Evolutionary conservation across 2,329 filamentous ascomycete species (phyloP), one percentile per base, ranked within the genome.

Genomic region (Pseudogymnoascus sp.): DNA sequence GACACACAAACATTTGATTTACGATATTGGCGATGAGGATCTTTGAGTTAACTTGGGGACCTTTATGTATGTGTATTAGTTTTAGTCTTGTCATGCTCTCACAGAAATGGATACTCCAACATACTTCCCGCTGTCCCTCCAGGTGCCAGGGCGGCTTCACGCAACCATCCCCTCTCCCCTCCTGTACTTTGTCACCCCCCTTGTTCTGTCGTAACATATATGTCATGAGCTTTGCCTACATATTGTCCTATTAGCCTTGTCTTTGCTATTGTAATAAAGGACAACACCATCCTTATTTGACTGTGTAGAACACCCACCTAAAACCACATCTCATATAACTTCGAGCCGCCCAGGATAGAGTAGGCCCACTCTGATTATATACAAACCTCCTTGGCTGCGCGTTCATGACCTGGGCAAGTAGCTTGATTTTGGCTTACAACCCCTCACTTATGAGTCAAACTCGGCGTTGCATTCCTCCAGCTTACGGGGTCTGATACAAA

Each of bases 11-110:
- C 61, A 70, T 61, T 40, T 73, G 58, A 63, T 66, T 1, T 74
- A 74, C 64, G 71, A 74, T 60, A 67, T 73, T 62, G 33, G 33
- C 33, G 70, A 74, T 18, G 35, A 66, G 48, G 67, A 60, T n/a
- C 10, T 36, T 36, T 36, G 33, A 36, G 33, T 36, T 12, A 36
- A 9, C 13, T 36, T 1, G 10, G 10, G 33, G 33, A 36, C 33
- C 33, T 36, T 36, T 4, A 36, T 36, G 33, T 36, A 36, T 36
- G 33, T 36, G 33, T 10, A 36, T 36, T 10, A 36, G 33, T 36
- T 9, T 36, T 36, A 36, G 33, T 36, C 33, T 36, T 36, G 33
- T 12, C 33, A 36, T 36, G 33, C 12, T 12, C 33, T 36, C 10
- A 36, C 33, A 12, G 33, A 36, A 36, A 36, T 36, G 33, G 33